These are phyloP conservation scores for Diospyros kaki DNA, from an alignment of 148 eudicot genomes.

Conservation along the genomic window DNA sequence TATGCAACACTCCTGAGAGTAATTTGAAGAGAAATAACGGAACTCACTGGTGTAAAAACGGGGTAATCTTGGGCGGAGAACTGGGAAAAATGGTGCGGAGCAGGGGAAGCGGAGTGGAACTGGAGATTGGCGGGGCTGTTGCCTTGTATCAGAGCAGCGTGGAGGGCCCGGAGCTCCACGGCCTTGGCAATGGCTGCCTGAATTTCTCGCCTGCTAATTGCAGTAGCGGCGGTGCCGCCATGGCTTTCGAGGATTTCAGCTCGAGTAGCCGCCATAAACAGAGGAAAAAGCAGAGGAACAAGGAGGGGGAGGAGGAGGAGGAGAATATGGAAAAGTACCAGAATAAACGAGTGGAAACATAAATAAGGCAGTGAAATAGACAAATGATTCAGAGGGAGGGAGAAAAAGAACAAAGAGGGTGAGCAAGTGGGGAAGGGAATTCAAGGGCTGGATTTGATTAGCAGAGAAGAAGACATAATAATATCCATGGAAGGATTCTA, in stretches of 20 bases:
- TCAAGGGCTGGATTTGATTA: conserved; percentile 30
- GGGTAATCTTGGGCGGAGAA: conserved; percentile 87
- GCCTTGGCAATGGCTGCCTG: conserved; percentile 80
- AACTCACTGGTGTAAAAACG: conserved; percentile 89
- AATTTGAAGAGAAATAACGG: background rate
- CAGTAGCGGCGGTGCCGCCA: background rate
- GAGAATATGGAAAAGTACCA: background rate
- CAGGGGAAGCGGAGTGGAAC: conserved; percentile 36
- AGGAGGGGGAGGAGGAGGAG: background rate
- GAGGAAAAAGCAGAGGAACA: conserved; percentile 15
- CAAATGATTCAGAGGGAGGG: background rate
- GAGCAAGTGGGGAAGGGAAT: conserved; percentile 7
- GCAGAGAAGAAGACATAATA: conserved; percentile 15
- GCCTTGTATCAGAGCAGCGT: conserved; percentile 65
- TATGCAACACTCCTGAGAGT: too few species aligned
- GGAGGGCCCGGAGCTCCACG: conserved; percentile 81
- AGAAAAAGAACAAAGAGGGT: conserved; percentile 17
- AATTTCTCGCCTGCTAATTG: conserved; percentile 49
- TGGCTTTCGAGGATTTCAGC: conserved; percentile 8
- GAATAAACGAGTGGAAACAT: too few species aligned
- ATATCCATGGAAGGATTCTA: conserved; percentile 36
- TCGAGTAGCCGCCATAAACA: conserved; percentile 34
- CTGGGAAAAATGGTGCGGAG: conserved; percentile 38
- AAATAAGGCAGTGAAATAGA: background rate
- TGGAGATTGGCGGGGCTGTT: conserved; percentile 45